Evolutionary conservation across 148 eudicot genomes (phyloP).

Genomic region (Rhododendron vialii): DNA sequence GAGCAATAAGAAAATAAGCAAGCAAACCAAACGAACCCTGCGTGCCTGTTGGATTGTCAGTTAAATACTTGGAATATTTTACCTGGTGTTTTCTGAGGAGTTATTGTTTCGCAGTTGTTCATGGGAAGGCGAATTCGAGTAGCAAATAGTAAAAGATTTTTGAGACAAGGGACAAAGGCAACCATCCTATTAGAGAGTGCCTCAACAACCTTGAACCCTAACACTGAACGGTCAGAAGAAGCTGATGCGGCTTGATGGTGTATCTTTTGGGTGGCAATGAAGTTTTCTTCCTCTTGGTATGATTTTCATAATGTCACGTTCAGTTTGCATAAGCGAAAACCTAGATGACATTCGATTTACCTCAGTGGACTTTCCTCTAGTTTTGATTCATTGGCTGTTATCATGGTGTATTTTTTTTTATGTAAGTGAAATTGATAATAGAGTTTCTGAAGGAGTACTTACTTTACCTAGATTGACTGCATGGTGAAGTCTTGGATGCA

Average conservation of each 20-base stretch:
- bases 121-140: conserved; percentile 72
- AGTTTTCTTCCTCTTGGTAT: conserved; percentile 6
- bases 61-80: conserved; percentile 1
- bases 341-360: neutral
- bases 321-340: neutral
- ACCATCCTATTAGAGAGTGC: conserved; percentile 32
- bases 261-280: neutral
- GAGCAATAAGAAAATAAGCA: neutral
- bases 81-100: neutral
- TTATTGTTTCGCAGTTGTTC: conserved; percentile 45
- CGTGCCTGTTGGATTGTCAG: neutral
- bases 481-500: neutral
- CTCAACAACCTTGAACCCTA: conserved; percentile 16
- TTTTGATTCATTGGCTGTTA: neutral
- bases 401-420: neutral
- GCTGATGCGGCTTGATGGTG: conserved; percentile 21
- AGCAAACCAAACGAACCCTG: neutral
- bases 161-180: conserved; percentile 51
- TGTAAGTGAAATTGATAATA: neutral
- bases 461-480: neutral
- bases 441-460: neutral
- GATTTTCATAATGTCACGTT: neutral
- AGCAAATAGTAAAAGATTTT: conserved; percentile 58
- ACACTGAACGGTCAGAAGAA: conserved; percentile 26
- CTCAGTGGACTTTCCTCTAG: neutral